Percentiles rank a stretch among this genome's conserved stretches.
Conservation (phyloP, 2,329 filamentous ascomycete species). For the Colletotrichum sp. region DNA sequence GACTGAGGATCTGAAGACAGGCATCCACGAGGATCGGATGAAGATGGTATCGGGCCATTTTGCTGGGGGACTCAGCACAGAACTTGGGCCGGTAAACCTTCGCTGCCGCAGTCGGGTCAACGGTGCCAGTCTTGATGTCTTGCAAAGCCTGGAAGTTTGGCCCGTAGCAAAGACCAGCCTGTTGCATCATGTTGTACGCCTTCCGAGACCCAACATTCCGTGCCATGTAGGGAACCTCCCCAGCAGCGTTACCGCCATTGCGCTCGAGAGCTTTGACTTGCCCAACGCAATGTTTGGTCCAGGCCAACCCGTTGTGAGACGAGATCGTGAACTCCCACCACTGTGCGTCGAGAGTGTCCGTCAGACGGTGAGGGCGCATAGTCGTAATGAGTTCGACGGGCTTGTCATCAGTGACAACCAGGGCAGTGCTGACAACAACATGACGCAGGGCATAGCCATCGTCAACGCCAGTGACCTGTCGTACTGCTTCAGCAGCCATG, state of each 20-base stretch:
- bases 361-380: slow-evolving; percentile 29
- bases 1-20: slow-evolving; percentile 31
- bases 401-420: slow-evolving; percentile 32
- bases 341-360: slow-evolving; percentile 27
- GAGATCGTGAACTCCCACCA: slow-evolving; percentile 37
- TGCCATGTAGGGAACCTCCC: neutral
- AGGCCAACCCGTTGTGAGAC: slow-evolving; percentile 28
- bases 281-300: slow-evolving; percentile 32
- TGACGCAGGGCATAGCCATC: slow-evolving; percentile 30
- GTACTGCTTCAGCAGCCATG: slow-evolving; percentile 30
- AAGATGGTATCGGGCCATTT: slow-evolving; percentile 30
- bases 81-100: neutral
- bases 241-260: fast-evolving
- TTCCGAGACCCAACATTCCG: slow-evolving; percentile 22
- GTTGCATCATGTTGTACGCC: slow-evolving; percentile 29
- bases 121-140: slow-evolving; percentile 21
- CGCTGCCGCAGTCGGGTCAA: slow-evolving; percentile 23
- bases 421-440: slow-evolving; percentile 30
- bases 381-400: slow-evolving; percentile 35
- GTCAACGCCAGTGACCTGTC: slow-evolving; percentile 18
- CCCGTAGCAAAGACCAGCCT: slow-evolving; percentile 33
- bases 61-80: neutral
- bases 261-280: slow-evolving; percentile 18
- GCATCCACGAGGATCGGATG: slow-evolving; percentile 43
- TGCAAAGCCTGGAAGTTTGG: slow-evolving; percentile 31